A percentile compares a stretch with the other conserved stretches of the same genome.
Evolutionary conservation across 1,139 yeast genomes (phyloP).

Genomic region (Candida buenavistaensis): DNA sequence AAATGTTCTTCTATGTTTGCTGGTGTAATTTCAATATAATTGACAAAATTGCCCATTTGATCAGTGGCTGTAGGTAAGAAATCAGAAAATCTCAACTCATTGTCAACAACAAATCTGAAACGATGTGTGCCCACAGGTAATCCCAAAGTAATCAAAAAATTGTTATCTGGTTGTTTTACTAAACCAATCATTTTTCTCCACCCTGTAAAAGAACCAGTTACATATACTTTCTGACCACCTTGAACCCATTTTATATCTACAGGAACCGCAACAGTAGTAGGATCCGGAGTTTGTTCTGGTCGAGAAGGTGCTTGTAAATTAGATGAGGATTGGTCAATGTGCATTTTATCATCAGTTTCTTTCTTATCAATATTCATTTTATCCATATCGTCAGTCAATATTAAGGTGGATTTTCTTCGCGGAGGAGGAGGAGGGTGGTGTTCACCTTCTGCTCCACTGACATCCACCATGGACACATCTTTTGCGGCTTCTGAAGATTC

Average conservation of each 20-base stretch:
- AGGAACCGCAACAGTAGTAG: slow-evolving; percentile 54
- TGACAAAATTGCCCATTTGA: slow-evolving; percentile 53
- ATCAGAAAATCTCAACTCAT: slow-evolving; percentile 48
- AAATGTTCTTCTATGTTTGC: slow-evolving; percentile 36
- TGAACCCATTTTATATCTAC: slow-evolving; percentile 90
- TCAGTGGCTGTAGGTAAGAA: slow-evolving; percentile 51
- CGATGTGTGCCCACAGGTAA: slow-evolving; percentile 51
- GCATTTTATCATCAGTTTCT: slow-evolving; percentile 19
- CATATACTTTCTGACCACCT: slow-evolving; percentile 83
- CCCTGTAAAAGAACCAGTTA: slow-evolving; percentile 51
- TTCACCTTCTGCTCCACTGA: slow-evolving; percentile 22
- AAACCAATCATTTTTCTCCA: slow-evolving; percentile 55
- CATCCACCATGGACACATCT: slow-evolving; percentile 47
- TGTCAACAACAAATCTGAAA: slow-evolving; percentile 48
- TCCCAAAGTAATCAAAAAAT: slow-evolving; percentile 42
- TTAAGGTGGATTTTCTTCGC: slow-evolving; percentile 43
- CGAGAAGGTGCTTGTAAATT: slow-evolving; percentile 11
- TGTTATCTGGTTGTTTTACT: slow-evolving; percentile 47
- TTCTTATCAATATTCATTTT: slow-evolving; percentile 33
- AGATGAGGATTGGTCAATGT: slow-evolving; percentile 18
- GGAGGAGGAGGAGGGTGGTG: slow-evolving; percentile 21
- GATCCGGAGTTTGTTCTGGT: slow-evolving; percentile 19
- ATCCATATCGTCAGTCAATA: slow-evolving; percentile 45
- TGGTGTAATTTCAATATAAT: slow-evolving; percentile 49
- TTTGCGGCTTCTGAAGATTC: slow-evolving; percentile 4